These are phyloP conservation scores for Nemania sp. DNA, from an alignment of 2,329 filamentous ascomycete species.

Conservation along the genomic window DNA sequence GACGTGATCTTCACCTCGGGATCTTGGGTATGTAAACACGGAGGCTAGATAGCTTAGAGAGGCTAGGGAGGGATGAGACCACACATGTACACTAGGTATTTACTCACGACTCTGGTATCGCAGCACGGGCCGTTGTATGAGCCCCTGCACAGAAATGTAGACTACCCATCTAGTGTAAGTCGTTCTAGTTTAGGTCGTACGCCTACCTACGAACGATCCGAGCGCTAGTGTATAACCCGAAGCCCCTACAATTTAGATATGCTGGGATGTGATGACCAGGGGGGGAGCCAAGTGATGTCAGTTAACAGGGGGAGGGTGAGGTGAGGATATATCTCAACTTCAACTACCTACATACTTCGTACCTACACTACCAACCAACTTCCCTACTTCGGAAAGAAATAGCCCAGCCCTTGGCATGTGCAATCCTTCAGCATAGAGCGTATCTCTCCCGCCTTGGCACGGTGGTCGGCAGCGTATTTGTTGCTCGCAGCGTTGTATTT, in stretches of 20 bases:
- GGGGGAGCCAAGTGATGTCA: no score
- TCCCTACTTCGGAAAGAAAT: not conserved
- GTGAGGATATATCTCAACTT: no score
- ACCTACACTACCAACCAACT: not conserved
- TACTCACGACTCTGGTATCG: constrained; percentile 16
- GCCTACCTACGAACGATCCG: not conserved
- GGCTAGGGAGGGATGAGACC: no score
- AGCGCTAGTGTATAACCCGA: not conserved
- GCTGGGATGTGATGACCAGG: no score
- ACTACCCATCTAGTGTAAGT: not conserved
- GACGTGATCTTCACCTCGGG: not conserved
- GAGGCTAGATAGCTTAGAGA: no score
- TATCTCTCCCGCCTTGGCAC: constrained; percentile 20
- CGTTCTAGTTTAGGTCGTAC: not conserved
- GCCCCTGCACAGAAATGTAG: no score
- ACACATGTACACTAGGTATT: constrained; percentile 1
- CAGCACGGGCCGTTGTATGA: not conserved
- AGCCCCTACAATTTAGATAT: not conserved
- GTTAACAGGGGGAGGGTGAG: no score
- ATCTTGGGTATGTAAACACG: no score
- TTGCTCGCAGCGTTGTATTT: constrained; percentile 17
- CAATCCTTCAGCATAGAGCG: constrained; percentile 9
- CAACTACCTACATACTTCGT: not conserved
- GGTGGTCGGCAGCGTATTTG: constrained; percentile 4
- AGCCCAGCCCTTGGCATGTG: constrained; percentile 23